These are phyloP conservation scores for Corchorus capsularis DNA, from an alignment of 345 rosid genomes.

Conservation along the genomic window DNA sequence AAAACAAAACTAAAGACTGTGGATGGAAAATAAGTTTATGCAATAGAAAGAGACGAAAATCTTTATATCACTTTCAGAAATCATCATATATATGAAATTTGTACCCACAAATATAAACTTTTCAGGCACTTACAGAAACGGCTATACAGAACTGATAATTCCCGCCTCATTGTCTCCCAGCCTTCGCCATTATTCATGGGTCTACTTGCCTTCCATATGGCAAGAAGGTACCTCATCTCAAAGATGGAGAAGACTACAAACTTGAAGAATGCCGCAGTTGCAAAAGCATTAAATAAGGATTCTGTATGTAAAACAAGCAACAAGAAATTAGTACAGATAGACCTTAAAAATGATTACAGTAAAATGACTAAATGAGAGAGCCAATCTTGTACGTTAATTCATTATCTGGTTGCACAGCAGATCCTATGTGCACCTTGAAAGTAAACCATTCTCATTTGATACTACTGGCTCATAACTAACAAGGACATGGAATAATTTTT, in stretches of 20 bases:
- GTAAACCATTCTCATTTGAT: constrained; percentile 9
- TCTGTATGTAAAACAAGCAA: constrained; percentile 52
- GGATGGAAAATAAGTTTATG: background rate
- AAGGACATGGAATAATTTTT: background rate
- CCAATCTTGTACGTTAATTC: background rate
- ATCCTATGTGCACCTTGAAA: background rate
- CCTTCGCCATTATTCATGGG: constrained; percentile 93
- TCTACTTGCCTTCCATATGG: constrained; percentile 97
- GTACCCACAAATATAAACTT: constrained; percentile 4
- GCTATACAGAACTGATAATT: constrained; percentile 90
- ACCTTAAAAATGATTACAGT: background rate
- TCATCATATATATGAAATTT: background rate
- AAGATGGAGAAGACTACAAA: constrained; percentile 96
- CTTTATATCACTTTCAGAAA: background rate
- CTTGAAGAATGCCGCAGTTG: constrained; percentile 98
- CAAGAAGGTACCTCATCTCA: constrained; percentile 98
- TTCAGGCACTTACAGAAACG: constrained; percentile 81
- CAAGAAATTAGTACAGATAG: constrained; percentile 21
- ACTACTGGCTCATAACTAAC: background rate
- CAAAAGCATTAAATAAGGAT: constrained; percentile 96
- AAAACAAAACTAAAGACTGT: background rate
- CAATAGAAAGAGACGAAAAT: constrained; percentile 7
- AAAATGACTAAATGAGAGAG: constrained; percentile 4
- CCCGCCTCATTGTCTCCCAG: constrained; percentile 97
- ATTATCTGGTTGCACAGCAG: background rate